Evolutionary conservation across 1,284 basidiomycete species (phyloP).

Genomic region (Earliella scabrosa): DNA sequence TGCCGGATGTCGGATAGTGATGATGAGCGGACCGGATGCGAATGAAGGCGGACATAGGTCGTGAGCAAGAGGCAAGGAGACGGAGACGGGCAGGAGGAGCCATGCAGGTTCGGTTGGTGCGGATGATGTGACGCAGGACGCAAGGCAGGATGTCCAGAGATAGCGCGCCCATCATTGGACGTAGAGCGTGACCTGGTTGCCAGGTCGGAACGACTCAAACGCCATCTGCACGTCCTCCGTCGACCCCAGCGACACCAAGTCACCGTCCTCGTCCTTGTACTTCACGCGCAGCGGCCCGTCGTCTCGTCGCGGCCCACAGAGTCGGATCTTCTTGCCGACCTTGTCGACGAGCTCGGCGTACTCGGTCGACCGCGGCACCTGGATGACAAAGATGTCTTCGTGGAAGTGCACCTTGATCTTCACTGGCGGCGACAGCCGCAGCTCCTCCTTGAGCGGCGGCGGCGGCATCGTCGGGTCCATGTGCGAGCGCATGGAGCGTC

Average conservation of each 20-base stretch:
- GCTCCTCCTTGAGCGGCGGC: constrained; percentile 49
- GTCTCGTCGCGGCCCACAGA: constrained; percentile 80
- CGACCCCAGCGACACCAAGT: constrained; percentile 82
- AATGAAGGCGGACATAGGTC: constrained; percentile 14
- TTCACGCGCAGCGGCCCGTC: constrained; percentile 82
- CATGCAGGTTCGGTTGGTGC: constrained; percentile 3
- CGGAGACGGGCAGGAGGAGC: constrained; percentile 13
- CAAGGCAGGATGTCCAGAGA: constrained; percentile 9
- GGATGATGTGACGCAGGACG: constrained; percentile 21
- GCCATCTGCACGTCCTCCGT: constrained; percentile 93
- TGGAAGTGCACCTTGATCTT: constrained; percentile 90
- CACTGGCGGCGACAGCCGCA: constrained; percentile 50
- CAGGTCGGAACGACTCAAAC: constrained; percentile 77
- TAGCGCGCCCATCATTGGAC: constrained; percentile 55
- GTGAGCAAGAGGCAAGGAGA: constrained; percentile 30
- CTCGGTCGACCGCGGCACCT: constrained; percentile 78
- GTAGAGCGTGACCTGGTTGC: constrained; percentile 75
- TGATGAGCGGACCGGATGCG: constrained; percentile 7
- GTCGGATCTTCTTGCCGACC: constrained; percentile 89
- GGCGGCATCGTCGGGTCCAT: constrained; percentile 53
- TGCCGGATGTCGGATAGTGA: constrained; percentile 23
- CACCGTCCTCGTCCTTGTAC: constrained; percentile 92
- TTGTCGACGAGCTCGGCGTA: constrained; percentile 87
- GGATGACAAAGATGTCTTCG: constrained; percentile 92
- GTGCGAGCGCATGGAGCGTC: constrained; percentile 58